Base-by-base conservation (phyloP, 164 flowering plant genomes). In the Chimonanthus praecox region DNA sequence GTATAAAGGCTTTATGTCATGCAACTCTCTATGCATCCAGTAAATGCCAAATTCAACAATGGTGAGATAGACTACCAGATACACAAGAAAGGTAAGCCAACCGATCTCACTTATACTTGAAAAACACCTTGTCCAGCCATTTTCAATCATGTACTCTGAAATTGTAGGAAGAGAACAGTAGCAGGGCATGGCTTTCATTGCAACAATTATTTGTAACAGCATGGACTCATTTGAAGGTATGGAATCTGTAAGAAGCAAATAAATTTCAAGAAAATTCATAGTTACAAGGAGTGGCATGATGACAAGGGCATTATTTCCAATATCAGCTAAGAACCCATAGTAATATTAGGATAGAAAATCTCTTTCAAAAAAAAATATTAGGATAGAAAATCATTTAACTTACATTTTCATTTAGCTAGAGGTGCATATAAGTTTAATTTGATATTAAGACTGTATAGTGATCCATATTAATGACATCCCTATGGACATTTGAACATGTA, bases 121-220 rank as follows among this genome's bases (percentile, higher is more conserved):
- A 72, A 68, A 90, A 68, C 97, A 93, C 77, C 75, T 88, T 7
- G 97, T 92, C 98, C 97, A 92, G 49, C 97, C 99, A 82, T 73
- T 83, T 79, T 95, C 99, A 78, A 93, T 51, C 93, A 93, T 84
- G 83, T 85, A 85, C 76, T 95, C 99, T 6, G 98, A 91, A 67
- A 92, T n/a, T 21, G 94, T 80, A 62, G 97, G 99, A 74, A 91
- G 92, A 72, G 74, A 77, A 72, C 51, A 9, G 82, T 95, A 92
- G 94, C 91, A 93, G 5, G 98, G 98, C 96, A 95, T 93, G 71
- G 94, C 92, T 87, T 92, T 95, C 97, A 91, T 93, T n/a, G 98
- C 85, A 72, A 93, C 97, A 79, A 47, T 75, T 74, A 95, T 92
- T 81, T 95, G 99, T 86, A 93, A 76, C 43, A 82, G 78, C 91